phyloP scores from a whole-genome alignment of 345 rosid genomes.

The Linum trigynum region DNA sequence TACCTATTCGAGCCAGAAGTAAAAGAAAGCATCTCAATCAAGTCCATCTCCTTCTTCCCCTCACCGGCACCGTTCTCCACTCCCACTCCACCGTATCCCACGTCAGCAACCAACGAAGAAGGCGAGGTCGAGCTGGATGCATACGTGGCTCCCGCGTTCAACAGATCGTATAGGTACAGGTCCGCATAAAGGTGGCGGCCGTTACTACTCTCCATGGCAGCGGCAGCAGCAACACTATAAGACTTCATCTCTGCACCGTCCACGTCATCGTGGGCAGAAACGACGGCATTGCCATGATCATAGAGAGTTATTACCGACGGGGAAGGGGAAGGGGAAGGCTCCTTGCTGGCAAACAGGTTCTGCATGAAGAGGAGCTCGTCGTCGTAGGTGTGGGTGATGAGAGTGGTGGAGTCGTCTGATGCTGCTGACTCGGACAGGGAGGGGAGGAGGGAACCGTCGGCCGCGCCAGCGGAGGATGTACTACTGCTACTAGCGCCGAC shows the following conservation, averaged over 20 bases:
- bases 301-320: neutral
- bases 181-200: constrained; percentile 43
- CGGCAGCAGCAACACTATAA: constrained; percentile 8
- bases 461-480: constrained; percentile 15
- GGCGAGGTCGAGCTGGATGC: constrained; percentile 7
- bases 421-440: constrained; percentile 26
- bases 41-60: constrained; percentile 67
- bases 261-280: constrained; percentile 5
- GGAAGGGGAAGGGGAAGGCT: constrained; percentile 12
- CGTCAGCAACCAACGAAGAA: constrained; percentile 19
- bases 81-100: constrained; percentile 11
- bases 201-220: constrained; percentile 14
- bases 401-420: constrained; percentile 21
- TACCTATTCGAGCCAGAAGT: constrained; percentile 7
- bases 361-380: constrained; percentile 66
- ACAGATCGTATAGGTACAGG: constrained; percentile 43
- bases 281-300: constrained; percentile 9
- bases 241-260: too few relatives aligned
- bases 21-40: constrained; percentile 89
- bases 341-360: constrained; percentile 36
- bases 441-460: constrained; percentile 33
- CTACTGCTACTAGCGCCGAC: constrained; percentile 11
- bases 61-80: constrained; percentile 16
- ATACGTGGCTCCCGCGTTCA: constrained; percentile 34
- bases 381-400: constrained; percentile 33